These are phyloP conservation scores for Candida suzukii DNA, from an alignment of 805 yeast genomes.

Conservation along the genomic window DNA sequence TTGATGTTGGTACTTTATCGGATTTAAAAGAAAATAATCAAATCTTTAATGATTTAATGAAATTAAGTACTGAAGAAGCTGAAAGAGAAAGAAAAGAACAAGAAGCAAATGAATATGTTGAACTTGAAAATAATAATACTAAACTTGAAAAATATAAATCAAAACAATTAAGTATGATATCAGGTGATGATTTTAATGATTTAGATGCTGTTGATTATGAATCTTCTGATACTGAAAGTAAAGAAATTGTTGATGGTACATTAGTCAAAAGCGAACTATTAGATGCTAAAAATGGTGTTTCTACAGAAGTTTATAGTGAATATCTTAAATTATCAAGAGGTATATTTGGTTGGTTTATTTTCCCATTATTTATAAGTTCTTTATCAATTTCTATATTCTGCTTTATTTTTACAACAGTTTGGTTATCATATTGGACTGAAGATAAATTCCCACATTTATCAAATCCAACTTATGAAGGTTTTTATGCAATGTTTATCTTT, in stretches of 20 bases:
- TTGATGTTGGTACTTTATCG: conserved; percentile 47
- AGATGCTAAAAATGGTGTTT: conserved; percentile 44
- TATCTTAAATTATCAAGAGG: conserved; percentile 46
- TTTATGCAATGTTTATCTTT: conserved; percentile 43
- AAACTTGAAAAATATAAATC: neutral
- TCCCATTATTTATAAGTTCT: conserved; percentile 11
- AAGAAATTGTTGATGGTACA: conserved; percentile 9
- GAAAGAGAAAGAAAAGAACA: conserved; percentile 19
- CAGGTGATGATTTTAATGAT: neutral
- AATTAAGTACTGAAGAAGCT: conserved; percentile 30
- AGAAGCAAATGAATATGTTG: conserved; percentile 9
- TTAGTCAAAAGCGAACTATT: conserved; percentile 24
- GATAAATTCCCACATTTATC: conserved; percentile 33
- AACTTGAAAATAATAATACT: conserved; percentile 3
- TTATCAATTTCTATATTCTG: conserved; percentile 32
- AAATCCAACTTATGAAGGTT: conserved; percentile 48
- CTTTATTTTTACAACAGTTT: conserved; percentile 47
- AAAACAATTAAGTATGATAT: too few relatives aligned
- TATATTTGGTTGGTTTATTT: conserved; percentile 22
- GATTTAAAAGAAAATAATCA: conserved; percentile 37
- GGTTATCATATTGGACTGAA: conserved; percentile 71
- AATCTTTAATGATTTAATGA: conserved; percentile 41
- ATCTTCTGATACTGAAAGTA: conserved; percentile 5
- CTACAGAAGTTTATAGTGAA: conserved; percentile 34
- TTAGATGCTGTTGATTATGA: conserved; percentile 5